These are phyloP conservation scores for Claviceps paspali DNA, from an alignment of 2,329 filamentous ascomycete species.

Conservation along the genomic window DNA sequence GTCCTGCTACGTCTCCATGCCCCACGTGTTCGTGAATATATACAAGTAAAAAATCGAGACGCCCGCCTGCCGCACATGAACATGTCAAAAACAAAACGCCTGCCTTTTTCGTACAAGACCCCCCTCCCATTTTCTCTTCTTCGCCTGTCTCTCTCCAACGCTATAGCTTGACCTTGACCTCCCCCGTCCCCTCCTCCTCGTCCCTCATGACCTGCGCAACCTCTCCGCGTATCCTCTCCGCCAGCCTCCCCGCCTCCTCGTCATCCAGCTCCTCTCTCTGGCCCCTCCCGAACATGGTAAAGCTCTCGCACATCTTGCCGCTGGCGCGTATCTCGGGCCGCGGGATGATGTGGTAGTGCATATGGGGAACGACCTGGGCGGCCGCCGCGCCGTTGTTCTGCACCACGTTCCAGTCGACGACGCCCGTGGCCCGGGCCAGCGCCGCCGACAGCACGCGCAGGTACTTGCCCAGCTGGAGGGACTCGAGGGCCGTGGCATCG, in stretches of 20 bases:
- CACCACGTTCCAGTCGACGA: conserved; percentile 86
- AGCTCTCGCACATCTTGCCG: conserved; percentile 43
- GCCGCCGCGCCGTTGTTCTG: conserved; percentile 89
- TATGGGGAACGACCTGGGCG: conserved; percentile 82
- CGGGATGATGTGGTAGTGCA: conserved; percentile 91
- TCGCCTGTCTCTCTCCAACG: neutral
- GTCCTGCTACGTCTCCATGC: too few relatives aligned
- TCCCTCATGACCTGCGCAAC: conserved; percentile 32
- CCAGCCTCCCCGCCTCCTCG: conserved; percentile 50
- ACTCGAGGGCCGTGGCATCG: conserved; percentile 49
- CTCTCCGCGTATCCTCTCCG: conserved; percentile 34
- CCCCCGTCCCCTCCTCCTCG: conserved; percentile 25
- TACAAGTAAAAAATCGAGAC: too few relatives aligned
- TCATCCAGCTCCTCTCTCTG: conserved; percentile 61
- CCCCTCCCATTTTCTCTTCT: neutral
- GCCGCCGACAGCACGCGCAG: conserved; percentile 60
- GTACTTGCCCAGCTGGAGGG: conserved; percentile 49
- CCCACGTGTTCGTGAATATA: too few relatives aligned
- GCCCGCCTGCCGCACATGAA: too few relatives aligned
- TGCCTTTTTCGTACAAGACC: too few relatives aligned
- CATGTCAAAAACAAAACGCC: too few relatives aligned
- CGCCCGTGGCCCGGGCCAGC: conserved; percentile 51
- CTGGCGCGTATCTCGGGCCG: conserved; percentile 51
- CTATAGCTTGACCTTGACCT: conserved; percentile 23
- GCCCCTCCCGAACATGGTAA: conserved; percentile 72